Evolutionary conservation across 208 protist genomes (phyloP).

Genomic region (Trypanosoma melophagium): DNA sequence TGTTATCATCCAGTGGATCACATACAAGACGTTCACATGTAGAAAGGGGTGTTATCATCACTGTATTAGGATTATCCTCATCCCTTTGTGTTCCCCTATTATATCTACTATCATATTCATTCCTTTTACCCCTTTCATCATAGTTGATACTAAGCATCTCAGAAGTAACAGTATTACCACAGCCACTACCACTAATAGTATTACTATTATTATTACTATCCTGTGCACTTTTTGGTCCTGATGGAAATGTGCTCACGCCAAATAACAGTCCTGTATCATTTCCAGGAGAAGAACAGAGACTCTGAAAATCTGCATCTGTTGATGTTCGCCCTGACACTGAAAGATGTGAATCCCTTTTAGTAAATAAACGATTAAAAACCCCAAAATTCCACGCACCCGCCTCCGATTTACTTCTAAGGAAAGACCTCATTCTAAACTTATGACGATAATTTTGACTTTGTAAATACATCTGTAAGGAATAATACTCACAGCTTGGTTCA

Average conservation of each 20-base stretch:
- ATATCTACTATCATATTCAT: too few relatives aligned
- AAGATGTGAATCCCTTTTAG: neutral
- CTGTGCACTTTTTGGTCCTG: neutral
- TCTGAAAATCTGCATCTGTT: neutral
- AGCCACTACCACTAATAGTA: neutral
- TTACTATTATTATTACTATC: neutral
- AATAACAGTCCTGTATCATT: neutral
- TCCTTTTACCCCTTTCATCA: too few relatives aligned
- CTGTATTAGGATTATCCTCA: neutral
- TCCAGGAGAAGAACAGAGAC: neutral
- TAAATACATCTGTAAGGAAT: neutral
- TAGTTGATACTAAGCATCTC: too few relatives aligned
- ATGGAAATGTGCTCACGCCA: neutral
- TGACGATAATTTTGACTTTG: neutral
- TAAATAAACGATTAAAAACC: neutral
- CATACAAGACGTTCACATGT: constrained; percentile 3
- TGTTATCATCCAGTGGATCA: constrained; percentile 28
- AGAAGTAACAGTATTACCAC: too few relatives aligned
- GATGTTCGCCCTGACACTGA: neutral
- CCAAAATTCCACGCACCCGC: neutral
- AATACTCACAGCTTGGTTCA: neutral
- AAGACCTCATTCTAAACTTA: neutral
- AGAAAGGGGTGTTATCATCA: constrained; percentile 7
- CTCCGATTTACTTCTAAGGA: neutral
- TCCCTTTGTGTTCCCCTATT: too few relatives aligned